A percentile compares a stretch with the other conserved stretches of the same genome.
Evolutionary conservation across 2,329 filamentous ascomycete species (phyloP).

Genomic region (Fulvia fulva): DNA sequence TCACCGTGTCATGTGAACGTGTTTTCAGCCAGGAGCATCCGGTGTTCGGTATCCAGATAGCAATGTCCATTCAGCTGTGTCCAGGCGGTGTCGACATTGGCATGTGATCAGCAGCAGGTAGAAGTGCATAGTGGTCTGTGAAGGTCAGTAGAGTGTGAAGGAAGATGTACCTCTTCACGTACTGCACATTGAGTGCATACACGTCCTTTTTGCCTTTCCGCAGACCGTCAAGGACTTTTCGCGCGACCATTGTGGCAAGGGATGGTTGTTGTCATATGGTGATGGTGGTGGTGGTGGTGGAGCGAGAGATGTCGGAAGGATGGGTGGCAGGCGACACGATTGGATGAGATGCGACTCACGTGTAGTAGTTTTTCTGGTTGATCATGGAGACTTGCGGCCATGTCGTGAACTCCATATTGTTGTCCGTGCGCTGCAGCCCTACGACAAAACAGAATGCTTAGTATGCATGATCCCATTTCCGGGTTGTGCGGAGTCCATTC

Average conservation of each 20-base stretch:
- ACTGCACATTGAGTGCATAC: constrained; percentile 35
- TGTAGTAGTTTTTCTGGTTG: constrained; percentile 99
- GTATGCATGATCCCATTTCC: constrained; percentile 22
- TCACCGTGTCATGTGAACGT: constrained; percentile 1
- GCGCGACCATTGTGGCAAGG: constrained; percentile 26
- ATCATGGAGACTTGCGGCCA: constrained; percentile 93
- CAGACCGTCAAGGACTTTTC: constrained; percentile 30
- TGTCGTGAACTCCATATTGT: constrained; percentile 91
- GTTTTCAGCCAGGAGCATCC: not conserved
- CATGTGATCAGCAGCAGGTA: not conserved
- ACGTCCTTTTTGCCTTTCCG: constrained; percentile 33
- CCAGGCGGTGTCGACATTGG: not conserved
- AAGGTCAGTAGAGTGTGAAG: not conserved
- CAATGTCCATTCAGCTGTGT: not conserved
- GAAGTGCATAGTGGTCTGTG: not conserved
- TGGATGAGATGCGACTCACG: constrained; percentile 53
- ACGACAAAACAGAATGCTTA: constrained; percentile 18
- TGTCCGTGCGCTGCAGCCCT: constrained; percentile 96
- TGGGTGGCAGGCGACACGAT: not conserved
- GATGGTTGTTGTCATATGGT: not conserved
- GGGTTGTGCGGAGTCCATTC: constrained; percentile 5
- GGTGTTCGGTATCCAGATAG: not conserved
- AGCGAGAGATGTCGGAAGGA: not conserved
- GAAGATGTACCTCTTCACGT: constrained; percentile 29
- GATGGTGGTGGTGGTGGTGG: not conserved